phyloP scores from a whole-genome alignment of 495 filamentous ascomycete genomes.

The Pseudoneurospora amorphoporcata region DNA sequence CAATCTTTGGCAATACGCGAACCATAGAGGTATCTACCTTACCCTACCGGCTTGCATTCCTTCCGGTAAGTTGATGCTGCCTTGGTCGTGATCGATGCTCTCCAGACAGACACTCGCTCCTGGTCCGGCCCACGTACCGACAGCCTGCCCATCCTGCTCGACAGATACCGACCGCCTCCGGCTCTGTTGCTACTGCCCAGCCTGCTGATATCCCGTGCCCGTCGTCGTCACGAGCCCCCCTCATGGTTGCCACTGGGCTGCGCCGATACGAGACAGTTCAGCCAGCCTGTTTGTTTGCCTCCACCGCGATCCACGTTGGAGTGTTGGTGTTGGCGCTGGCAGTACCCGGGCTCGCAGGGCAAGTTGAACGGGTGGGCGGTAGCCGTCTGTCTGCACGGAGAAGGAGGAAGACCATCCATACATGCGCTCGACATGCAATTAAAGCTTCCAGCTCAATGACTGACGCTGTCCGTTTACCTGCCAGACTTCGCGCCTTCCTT shows the following conservation, averaged over 20 bases:
- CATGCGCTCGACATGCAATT: neutral
- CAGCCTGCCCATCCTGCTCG: slow-evolving; percentile 2
- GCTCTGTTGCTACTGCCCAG: neutral
- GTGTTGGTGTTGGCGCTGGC: neutral
- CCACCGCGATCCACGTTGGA: neutral
- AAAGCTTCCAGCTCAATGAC: slow-evolving; percentile 2
- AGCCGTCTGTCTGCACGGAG: neutral
- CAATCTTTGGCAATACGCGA: slow-evolving; percentile 11
- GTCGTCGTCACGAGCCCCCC: neutral
- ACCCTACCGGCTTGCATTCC: slow-evolving; percentile 8
- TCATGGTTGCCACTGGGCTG: neutral
- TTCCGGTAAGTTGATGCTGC: slow-evolving; percentile 16
- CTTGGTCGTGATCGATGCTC: neutral
- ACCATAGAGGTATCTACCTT: neutral
- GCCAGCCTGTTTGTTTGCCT: neutral
- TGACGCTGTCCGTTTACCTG: slow-evolving; percentile 13
- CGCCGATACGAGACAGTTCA: neutral
- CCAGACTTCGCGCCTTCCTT: slow-evolving; percentile 21
- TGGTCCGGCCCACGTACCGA: neutral
- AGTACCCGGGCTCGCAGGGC: neutral
- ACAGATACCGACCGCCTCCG: neutral
- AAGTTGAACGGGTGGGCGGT: neutral
- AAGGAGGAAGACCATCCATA: neutral
- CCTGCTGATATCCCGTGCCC: neutral
- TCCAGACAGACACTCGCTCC: neutral